phyloP scores from a whole-genome alignment of 1,284 basidiomycete species.

The Naganishia liquefaciens region DNA sequence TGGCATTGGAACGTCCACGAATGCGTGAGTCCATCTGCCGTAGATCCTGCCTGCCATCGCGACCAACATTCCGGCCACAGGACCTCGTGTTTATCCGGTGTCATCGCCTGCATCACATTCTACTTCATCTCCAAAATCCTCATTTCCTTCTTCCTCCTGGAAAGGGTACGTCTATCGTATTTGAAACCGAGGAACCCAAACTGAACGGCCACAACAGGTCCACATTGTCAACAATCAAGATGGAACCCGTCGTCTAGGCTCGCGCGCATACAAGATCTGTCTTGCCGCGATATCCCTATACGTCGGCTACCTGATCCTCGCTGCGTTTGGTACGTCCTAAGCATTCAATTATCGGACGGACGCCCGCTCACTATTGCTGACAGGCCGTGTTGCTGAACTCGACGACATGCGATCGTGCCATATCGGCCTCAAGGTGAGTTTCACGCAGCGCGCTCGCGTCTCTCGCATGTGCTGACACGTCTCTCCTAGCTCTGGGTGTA shows the following conservation, averaged over 20 bases:
- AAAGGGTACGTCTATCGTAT: neutral
- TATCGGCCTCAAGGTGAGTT: constrained; percentile 16
- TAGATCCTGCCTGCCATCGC: neutral
- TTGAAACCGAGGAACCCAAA: neutral
- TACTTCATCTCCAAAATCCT: constrained; percentile 25
- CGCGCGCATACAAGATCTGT: constrained; percentile 10
- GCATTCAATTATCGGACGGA: too few relatives aligned
- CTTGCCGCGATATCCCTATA: constrained; percentile 21
- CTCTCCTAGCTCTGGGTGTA: constrained; percentile 22
- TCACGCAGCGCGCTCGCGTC: neutral
- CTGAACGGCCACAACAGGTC: neutral
- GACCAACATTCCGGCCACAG: neutral
- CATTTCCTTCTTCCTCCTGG: constrained; percentile 22
- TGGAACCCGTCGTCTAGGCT: neutral
- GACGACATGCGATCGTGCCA: constrained; percentile 11
- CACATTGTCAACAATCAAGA: constrained; percentile 21
- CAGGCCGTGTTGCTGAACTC: constrained; percentile 18
- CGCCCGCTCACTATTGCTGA: neutral
- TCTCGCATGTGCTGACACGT: neutral
- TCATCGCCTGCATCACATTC: constrained; percentile 22
- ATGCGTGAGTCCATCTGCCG: neutral
- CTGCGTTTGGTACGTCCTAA: constrained; percentile 18
- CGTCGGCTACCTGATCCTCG: constrained; percentile 22
- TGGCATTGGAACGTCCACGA: constrained; percentile 22
- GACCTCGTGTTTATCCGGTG: constrained; percentile 8